A percentile compares a stretch with the other conserved stretches of the same genome.
phyloP scores from a whole-genome alignment of 768 basidiomycete genomes.

The Strobilomyces dryophilus region DNA sequence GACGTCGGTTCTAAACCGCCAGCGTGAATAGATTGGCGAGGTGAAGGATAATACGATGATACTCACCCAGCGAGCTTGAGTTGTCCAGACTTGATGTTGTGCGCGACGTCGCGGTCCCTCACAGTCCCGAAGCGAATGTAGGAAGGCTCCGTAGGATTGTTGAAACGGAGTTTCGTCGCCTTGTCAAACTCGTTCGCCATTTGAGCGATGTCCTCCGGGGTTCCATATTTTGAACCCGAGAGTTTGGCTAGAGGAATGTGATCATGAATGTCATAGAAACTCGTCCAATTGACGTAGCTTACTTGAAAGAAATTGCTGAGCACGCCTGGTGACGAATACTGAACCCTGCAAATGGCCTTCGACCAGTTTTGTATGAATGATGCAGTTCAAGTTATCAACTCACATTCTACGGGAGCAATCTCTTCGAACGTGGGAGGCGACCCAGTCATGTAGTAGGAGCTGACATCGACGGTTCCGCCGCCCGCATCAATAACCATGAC shows the following conservation, averaged over 20 bases:
- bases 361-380: not conserved
- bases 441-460: conserved; percentile 43
- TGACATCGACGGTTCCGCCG: conserved; percentile 61
- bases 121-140: no score
- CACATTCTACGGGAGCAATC: conserved; percentile 44
- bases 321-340: conserved; percentile 46
- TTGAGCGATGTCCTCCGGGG: conserved; percentile 37
- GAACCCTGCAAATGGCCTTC: conserved; percentile 49
- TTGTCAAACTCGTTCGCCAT: conserved; percentile 44
- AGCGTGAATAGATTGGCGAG: conserved; percentile 37
- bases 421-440: conserved; percentile 39
- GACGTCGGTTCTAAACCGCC: conserved; percentile 19
- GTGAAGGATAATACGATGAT: no score
- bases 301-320: conserved; percentile 39
- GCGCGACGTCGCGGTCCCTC: no score
- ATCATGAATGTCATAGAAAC: not conserved
- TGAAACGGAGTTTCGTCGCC: conserved; percentile 44
- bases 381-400: conserved; percentile 1
- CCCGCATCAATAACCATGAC: conserved; percentile 59
- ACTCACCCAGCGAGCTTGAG: no score
- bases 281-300: not conserved
- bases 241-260: conserved; percentile 34
- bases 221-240: conserved; percentile 36
- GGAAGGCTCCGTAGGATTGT: conserved; percentile 29
- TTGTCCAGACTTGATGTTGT: no score